Percentiles rank a stretch among this genome's conserved stretches.
Evolutionary conservation across 352 stramenopile species (phyloP).

Genomic region (Plasmopara viticola): DNA sequence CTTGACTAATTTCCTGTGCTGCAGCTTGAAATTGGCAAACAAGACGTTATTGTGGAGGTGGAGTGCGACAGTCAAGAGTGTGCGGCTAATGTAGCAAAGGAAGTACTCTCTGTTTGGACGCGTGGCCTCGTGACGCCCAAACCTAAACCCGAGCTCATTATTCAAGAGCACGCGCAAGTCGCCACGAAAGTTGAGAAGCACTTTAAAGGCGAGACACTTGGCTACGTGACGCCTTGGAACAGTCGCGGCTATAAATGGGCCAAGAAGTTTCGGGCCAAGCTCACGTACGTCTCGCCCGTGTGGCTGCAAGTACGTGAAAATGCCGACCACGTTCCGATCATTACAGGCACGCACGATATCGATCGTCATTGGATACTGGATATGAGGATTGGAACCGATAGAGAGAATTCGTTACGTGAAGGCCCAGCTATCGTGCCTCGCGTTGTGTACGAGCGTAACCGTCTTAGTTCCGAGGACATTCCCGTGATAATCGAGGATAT

Average conservation of each 20-base stretch:
- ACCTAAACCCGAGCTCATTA: slow-evolving; percentile 37
- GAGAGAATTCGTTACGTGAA: slow-evolving; percentile 4
- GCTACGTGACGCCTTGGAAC: slow-evolving; percentile 83
- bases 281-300: slow-evolving; percentile 73
- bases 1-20: slow-evolving; percentile 2
- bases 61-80: slow-evolving; percentile 35
- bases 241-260: slow-evolving; percentile 65
- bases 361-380: slow-evolving; percentile 48
- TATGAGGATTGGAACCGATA: slow-evolving; percentile 29
- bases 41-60: slow-evolving; percentile 24
- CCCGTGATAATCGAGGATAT: slow-evolving; percentile 49
- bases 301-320: slow-evolving; percentile 77
- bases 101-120: slow-evolving; percentile 28
- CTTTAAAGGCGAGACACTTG: slow-evolving; percentile 54
- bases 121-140: slow-evolving; percentile 53
- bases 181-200: slow-evolving; percentile 21
- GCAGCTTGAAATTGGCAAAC: slow-evolving; percentile 25
- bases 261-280: slow-evolving; percentile 63
- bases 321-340: slow-evolving; percentile 32
- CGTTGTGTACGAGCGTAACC: slow-evolving; percentile 75
- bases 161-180: slow-evolving; percentile 32
- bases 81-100: slow-evolving; percentile 6
- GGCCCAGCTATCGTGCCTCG: slow-evolving; percentile 58
- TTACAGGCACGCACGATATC: slow-evolving; percentile 72
- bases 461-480: slow-evolving; percentile 41